These are phyloP conservation scores for Phoma sp. DNA, from an alignment of 2,329 filamentous ascomycete genomes.

Conservation along the genomic window DNA sequence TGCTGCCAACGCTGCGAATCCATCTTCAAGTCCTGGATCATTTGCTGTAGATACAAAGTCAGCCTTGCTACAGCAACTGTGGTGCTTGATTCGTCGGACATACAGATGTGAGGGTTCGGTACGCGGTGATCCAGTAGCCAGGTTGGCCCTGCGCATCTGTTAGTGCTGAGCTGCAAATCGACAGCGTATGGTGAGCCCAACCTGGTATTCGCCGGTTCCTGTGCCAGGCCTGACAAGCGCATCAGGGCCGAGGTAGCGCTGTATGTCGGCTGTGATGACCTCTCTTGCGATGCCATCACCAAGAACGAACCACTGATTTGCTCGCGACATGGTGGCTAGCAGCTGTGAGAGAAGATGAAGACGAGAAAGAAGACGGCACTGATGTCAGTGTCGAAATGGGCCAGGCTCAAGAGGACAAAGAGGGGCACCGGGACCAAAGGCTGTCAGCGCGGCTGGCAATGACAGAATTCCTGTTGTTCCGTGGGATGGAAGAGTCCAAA, in stretches of 20 bases:
- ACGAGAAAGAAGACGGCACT: conserved; percentile 44
- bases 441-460: conserved; percentile 34
- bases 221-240: conserved; percentile 56
- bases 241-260: conserved; percentile 58
- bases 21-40: conserved; percentile 57
- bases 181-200: conserved; percentile 36
- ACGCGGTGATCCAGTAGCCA: conserved; percentile 60
- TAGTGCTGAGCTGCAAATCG: conserved; percentile 18
- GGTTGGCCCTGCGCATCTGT: conserved; percentile 46
- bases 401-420: conserved; percentile 42
- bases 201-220: conserved; percentile 54
- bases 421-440: conserved; percentile 41
- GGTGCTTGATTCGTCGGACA: conserved; percentile 20
- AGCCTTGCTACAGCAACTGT: conserved; percentile 10
- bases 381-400: conserved; percentile 43
- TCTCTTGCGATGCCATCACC: conserved; percentile 58
- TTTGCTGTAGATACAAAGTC: conserved; percentile 46
- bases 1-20: conserved; percentile 55
- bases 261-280: conserved; percentile 60
- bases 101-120: conserved; percentile 58
- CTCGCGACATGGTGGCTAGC: conserved; percentile 39
- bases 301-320: conserved; percentile 57
- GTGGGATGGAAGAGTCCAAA: conserved; percentile 22
- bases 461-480: conserved; percentile 26
- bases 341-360: conserved; percentile 26